Base-by-base conservation (phyloP, 352 stramenopile genomes). In the Phytopythium sindhum region DNA sequence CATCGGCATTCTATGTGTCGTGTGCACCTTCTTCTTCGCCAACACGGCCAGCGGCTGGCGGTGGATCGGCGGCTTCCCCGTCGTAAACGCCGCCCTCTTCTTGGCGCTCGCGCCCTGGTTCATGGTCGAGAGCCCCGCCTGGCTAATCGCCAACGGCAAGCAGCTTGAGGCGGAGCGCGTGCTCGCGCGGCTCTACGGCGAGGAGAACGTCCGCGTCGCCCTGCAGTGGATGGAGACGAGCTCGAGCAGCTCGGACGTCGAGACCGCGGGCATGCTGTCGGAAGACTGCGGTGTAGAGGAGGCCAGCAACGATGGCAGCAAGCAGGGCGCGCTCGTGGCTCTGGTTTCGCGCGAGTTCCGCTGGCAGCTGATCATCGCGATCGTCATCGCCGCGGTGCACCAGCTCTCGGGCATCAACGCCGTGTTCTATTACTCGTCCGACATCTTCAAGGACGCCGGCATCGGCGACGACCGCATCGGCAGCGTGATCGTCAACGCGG, bases 51-150 rank as follows among this genome's bases (percentile, higher is more conserved):
- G 39, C 10, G 68, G 74, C 33, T 81, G 72, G 77, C 72, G 77
- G 9, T 72, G 76, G 48, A 78, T 83, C 53, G 62, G 62, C 12
- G 72, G 68, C 12, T 79, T 79, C 64, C 72, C 72, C 10, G 55
- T 70, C 41, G 63, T 65, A 1, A 55, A 77, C 35, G 72, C 68
- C 1, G 62, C 50, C 1, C 50, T 74, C 23, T 74, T 76, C 50
- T 42, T 76, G 50, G 35, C 53, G 23, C 24, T 78, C 6, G 61
- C 66, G 41, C 56, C 66, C 11, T 68, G 61, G 24, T 15, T 70
- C 14, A 23, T 72, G 28, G 66, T 68, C n/a, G 66, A 68, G 44
- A 68, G 61, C 19, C 66, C 66, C 21, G 51, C 54, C 17, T 72
- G 66, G 66, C 48, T 79, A 37, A 48, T 76, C 11, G 56, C 65